These are phyloP conservation scores for Stereum hirsutum DNA, from an alignment of 1,284 basidiomycete genomes.

Conservation along the genomic window DNA sequence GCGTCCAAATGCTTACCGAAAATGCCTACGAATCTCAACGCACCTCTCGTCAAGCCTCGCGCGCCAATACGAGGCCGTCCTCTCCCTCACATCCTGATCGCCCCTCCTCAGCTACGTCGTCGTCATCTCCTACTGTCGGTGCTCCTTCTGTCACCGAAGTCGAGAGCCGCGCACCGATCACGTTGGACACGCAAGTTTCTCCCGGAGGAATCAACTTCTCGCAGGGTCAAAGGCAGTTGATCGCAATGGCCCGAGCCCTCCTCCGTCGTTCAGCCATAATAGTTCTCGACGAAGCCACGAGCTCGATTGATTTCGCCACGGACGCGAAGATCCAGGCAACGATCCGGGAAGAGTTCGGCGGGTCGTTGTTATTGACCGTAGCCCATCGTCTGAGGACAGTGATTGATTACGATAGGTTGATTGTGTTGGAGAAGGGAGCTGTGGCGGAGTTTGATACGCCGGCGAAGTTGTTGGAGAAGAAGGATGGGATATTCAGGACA, in stretches of 20 bases:
- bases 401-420: slow-evolving; percentile 72
- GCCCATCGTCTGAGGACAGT: slow-evolving; percentile 62
- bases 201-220: slow-evolving; percentile 80
- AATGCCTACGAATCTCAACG: slow-evolving; percentile 34
- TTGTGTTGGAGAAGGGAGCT: slow-evolving; percentile 77
- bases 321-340: slow-evolving; percentile 74
- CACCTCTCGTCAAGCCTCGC: slow-evolving; percentile 38
- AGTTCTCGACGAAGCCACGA: slow-evolving; percentile 79
- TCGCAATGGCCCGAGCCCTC: slow-evolving; percentile 74
- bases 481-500: slow-evolving; percentile 65
- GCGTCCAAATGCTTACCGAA: slow-evolving; percentile 55
- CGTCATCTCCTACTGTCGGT: slow-evolving; percentile 1
- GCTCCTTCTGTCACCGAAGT: slow-evolving; percentile 14
- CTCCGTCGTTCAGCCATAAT: slow-evolving; percentile 71
- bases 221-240: slow-evolving; percentile 77
- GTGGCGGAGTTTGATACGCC: slow-evolving; percentile 83
- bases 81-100: slow-evolving; percentile 10
- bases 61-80: slow-evolving; percentile 26
- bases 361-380: slow-evolving; percentile 46
- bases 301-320: slow-evolving; percentile 69
- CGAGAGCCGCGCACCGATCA: slow-evolving; percentile 25
- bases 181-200: slow-evolving; percentile 59
- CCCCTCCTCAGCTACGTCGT: background rate
- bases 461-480: slow-evolving; percentile 61
- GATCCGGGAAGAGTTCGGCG: slow-evolving; percentile 71